Evolutionary conservation across 768 basidiomycete species (phyloP).

Genomic region (Mycena venus): DNA sequence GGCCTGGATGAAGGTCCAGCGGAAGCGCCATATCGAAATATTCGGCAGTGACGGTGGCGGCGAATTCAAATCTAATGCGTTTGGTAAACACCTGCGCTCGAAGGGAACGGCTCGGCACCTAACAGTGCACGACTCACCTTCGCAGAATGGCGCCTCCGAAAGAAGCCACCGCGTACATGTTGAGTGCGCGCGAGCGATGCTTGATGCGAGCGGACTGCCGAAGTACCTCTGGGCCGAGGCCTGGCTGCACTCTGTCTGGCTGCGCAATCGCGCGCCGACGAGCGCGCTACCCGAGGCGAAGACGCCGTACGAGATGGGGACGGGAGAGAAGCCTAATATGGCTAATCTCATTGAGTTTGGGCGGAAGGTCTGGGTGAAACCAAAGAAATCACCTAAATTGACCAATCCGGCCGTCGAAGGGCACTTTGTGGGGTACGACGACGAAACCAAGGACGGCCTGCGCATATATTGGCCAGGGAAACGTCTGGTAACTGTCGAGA

Average conservation of each 20-base stretch:
- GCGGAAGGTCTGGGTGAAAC: conserved; percentile 35
- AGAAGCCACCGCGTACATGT: conserved; percentile 41
- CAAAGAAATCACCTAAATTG: conserved; percentile 37
- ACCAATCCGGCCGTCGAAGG: conserved; percentile 30
- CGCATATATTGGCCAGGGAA: conserved; percentile 46
- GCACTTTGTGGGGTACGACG: conserved; percentile 40
- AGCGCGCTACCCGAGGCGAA: conserved; percentile 17
- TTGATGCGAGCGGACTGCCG: conserved; percentile 31
- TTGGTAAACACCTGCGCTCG: conserved; percentile 37
- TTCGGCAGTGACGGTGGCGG: conserved; percentile 47
- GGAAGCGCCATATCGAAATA: conserved; percentile 37
- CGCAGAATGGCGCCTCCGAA: conserved; percentile 48
- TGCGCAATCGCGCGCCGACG: conserved; percentile 15
- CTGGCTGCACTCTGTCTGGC: conserved; percentile 11
- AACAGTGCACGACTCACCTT: conserved; percentile 49
- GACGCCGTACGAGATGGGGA: conserved; percentile 10
- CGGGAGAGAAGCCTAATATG: conserved; percentile 23
- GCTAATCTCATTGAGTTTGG: conserved; percentile 36
- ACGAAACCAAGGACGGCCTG: conserved; percentile 41
- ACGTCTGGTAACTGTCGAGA: conserved; percentile 39
- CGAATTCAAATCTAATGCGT: conserved; percentile 45
- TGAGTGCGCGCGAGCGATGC: conserved; percentile 43
- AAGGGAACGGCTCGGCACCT: conserved; percentile 46
- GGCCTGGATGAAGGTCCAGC: conserved; percentile 43
- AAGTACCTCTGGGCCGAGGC: conserved; percentile 29